Evolutionary conservation across 306 rosid species (phyloP).

Genomic region (Arachis stenosperma): DNA sequence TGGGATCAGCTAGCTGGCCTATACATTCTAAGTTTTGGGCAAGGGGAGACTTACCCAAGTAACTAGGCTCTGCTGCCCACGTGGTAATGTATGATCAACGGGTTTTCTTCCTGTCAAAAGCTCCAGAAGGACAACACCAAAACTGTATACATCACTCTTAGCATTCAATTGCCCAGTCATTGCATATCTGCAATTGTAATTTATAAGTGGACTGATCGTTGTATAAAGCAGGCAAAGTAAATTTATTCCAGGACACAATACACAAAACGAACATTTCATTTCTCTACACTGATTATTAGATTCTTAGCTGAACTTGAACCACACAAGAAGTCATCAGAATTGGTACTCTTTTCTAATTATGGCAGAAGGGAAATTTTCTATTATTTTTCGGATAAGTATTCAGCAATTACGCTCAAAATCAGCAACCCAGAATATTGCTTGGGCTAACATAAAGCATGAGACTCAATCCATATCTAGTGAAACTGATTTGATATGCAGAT

Average conservation of each 20-base stretch:
- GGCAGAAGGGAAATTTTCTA: slow-evolving; percentile 20
- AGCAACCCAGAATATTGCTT: background rate
- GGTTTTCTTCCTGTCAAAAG: slow-evolving; percentile 94
- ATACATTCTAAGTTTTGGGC: background rate
- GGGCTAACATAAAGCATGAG: slow-evolving; percentile 15
- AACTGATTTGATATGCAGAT: slow-evolving; percentile 19
- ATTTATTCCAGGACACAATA: slow-evolving; percentile 14
- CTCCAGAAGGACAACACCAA: slow-evolving; percentile 90
- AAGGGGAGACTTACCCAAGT: slow-evolving; percentile 69
- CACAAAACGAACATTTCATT: slow-evolving; percentile 9
- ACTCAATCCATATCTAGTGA: slow-evolving; percentile 8
- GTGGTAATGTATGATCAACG: slow-evolving; percentile 91
- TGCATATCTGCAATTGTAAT: slow-evolving; percentile 67
- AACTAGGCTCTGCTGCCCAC: slow-evolving; percentile 91
- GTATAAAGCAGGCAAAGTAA: slow-evolving; percentile 17
- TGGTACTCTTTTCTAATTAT: background rate
- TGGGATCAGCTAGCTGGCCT: slow-evolving; percentile 41
- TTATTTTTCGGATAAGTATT: slow-evolving; percentile 19
- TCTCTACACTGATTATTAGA: slow-evolving; percentile 23
- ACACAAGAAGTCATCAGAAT: slow-evolving; percentile 1
- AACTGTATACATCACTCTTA: slow-evolving; percentile 89
- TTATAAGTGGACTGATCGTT: slow-evolving; percentile 28
- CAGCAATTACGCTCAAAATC: slow-evolving; percentile 15
- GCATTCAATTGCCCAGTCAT: slow-evolving; percentile 96
- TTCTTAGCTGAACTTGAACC: slow-evolving; percentile 5